phyloP scores from a whole-genome alignment of 495 filamentous ascomycete species.

The Tuber umbilicatum region DNA sequence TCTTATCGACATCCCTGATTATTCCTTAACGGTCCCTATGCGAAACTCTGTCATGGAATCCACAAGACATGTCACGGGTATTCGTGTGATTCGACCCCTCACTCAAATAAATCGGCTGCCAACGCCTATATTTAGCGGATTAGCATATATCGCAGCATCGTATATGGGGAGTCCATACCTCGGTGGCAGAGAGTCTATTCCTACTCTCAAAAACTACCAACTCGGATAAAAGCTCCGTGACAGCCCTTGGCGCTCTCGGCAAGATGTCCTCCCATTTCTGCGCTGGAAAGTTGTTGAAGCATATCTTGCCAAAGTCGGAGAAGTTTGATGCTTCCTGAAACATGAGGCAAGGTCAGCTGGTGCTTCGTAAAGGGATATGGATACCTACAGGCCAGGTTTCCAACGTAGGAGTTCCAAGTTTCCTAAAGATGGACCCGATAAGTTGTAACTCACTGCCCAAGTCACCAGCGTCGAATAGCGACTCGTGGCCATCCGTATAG shows the following conservation, averaged over 20 bases:
- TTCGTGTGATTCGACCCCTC: background rate
- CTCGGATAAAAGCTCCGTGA: conserved; percentile 23
- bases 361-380: background rate
- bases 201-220: conserved; percentile 35
- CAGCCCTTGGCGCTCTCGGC: conserved; percentile 20
- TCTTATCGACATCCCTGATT: background rate
- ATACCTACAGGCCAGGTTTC: conserved; percentile 60
- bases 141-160: background rate
- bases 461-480: conserved; percentile 78
- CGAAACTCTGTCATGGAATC: background rate
- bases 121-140: background rate
- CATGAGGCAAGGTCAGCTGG: background rate
- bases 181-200: conserved; percentile 27
- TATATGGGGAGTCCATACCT: conserved; percentile 14
- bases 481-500: conserved; percentile 47
- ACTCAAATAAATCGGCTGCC: background rate
- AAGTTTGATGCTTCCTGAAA: conserved; percentile 31
- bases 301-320: conserved; percentile 41
- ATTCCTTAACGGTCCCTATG: background rate
- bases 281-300: conserved; percentile 29
- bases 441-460: conserved; percentile 87
- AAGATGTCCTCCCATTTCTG: conserved; percentile 37
- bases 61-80: background rate
- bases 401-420: conserved; percentile 72
- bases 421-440: conserved; percentile 83